phyloP scores from a whole-genome alignment of 1,139 yeast species.

The Nadsonia starkeyi-henricii region DNA sequence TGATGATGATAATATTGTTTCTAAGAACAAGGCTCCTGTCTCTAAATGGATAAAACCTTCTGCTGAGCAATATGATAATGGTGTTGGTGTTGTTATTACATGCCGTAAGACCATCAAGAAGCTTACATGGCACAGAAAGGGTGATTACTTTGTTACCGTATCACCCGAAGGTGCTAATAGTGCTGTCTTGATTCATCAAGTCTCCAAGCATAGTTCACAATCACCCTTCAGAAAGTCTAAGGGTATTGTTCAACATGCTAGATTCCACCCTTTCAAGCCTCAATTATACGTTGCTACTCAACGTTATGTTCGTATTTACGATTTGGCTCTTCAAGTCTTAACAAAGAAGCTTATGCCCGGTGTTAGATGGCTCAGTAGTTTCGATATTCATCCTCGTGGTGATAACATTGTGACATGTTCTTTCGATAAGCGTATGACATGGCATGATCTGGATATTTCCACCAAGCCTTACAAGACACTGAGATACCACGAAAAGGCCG shows the following conservation, averaged over 20 bases:
- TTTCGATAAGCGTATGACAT: conserved; percentile 84
- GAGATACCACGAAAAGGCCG: conserved; percentile 91
- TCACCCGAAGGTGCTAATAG: conserved; percentile 83
- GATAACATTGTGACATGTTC: conserved; percentile 88
- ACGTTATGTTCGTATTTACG: conserved; percentile 80
- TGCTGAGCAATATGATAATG: conserved; percentile 43
- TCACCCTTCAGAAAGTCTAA: conserved; percentile 88
- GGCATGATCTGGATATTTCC: conserved; percentile 93
- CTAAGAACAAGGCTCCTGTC: conserved; percentile 39
- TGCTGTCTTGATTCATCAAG: conserved; percentile 84
- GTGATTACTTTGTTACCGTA: conserved; percentile 90
- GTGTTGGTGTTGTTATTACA: conserved; percentile 61
- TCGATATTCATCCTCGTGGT: conserved; percentile 93
- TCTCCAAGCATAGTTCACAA: conserved; percentile 91
- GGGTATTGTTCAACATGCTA: conserved; percentile 91
- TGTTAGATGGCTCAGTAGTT: conserved; percentile 83
- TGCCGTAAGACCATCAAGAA: conserved; percentile 64
- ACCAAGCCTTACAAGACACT: conserved; percentile 88
- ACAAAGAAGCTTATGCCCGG: conserved; percentile 84
- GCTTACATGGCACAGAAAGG: conserved; percentile 91
- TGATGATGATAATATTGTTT: conserved; percentile 20
- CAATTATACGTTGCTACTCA: conserved; percentile 90
- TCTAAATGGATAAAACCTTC: conserved; percentile 83
- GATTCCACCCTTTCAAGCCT: conserved; percentile 94
- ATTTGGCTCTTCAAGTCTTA: conserved; percentile 71